A percentile compares a stretch with the other conserved stretches of the same genome.
Evolutionary conservation across 2,329 filamentous ascomycete species (phyloP).

Genomic region (Aspergillus carbonarius): DNA sequence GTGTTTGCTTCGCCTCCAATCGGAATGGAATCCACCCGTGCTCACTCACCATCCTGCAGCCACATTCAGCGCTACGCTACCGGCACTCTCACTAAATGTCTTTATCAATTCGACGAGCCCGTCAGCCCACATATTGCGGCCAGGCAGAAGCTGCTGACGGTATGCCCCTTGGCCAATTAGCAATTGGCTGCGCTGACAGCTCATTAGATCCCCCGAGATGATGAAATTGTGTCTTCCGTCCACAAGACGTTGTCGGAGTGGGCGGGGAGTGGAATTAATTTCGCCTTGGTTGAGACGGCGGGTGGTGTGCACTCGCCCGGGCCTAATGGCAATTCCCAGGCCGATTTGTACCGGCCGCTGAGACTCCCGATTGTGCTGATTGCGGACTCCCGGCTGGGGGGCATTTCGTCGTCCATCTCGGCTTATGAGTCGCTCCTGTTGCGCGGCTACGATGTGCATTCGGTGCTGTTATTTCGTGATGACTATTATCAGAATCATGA

Average conservation of each 20-base stretch:
- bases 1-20: not conserved
- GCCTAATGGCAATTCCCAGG: slow-evolving; percentile 73
- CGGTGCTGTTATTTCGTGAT: slow-evolving; percentile 68
- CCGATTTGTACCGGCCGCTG: slow-evolving; percentile 72
- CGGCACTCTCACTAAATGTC: slow-evolving; percentile 56
- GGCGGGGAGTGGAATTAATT: slow-evolving; percentile 46
- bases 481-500: slow-evolving; percentile 64
- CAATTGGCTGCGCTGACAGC: slow-evolving; percentile 4
- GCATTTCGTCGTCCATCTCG: slow-evolving; percentile 76
- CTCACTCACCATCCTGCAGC: slow-evolving; percentile 27
- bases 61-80: slow-evolving; percentile 63
- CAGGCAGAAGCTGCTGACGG: slow-evolving; percentile 46
- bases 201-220: slow-evolving; percentile 50
- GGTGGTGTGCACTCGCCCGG: slow-evolving; percentile 78
- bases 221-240: slow-evolving; percentile 52
- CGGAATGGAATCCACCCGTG: not conserved
- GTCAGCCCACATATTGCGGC: slow-evolving; percentile 78
- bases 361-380: slow-evolving; percentile 72
- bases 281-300: slow-evolving; percentile 75
- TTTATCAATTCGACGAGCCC: slow-evolving; percentile 71
- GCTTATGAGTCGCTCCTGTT: slow-evolving; percentile 75
- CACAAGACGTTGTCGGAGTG: slow-evolving; percentile 43
- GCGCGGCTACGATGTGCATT: slow-evolving; percentile 75
- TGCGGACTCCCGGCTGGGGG: slow-evolving; percentile 72
- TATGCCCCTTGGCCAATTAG: not conserved